Conservation (phyloP, 768 basidiomycete species). For the Tricholoma matsutake region DNA sequence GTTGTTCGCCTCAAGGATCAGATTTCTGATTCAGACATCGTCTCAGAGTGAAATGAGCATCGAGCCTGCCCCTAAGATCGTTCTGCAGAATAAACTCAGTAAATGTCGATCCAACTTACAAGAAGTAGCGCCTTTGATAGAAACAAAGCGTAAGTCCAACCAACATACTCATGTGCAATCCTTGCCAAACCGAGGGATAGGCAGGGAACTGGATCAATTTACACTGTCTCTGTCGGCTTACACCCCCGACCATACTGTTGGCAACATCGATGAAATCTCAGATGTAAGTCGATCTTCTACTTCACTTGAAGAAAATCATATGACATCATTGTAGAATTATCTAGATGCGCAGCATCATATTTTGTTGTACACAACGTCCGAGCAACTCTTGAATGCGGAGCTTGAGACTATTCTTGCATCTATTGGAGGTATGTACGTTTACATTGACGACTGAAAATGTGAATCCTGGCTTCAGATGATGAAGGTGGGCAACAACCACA, state of each 20-base stretch:
- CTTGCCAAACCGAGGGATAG: slow-evolving; percentile 30
- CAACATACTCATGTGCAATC: slow-evolving; percentile 1
- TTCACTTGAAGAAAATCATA: slow-evolving; percentile 16
- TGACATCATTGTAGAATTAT: slow-evolving; percentile 43
- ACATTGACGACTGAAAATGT: slow-evolving; percentile 8
- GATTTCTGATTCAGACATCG: slow-evolving; percentile 6
- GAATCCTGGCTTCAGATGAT: slow-evolving; percentile 49
- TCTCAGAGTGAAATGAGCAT: slow-evolving; percentile 58
- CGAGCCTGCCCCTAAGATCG: slow-evolving; percentile 69
- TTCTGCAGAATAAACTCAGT: slow-evolving; percentile 75
- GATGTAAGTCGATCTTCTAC: slow-evolving; percentile 42
- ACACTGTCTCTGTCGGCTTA: slow-evolving; percentile 45
- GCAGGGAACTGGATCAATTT: slow-evolving; percentile 52
- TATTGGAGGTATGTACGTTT: slow-evolving; percentile 53
- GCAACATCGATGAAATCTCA: slow-evolving; percentile 54
- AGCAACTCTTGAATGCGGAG: slow-evolving; percentile 60
- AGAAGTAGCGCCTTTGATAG: slow-evolving; percentile 56
- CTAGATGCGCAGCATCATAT: slow-evolving; percentile 63
- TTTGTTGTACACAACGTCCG: slow-evolving; percentile 50
- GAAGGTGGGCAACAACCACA: slow-evolving; percentile 70
- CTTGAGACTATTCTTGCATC: slow-evolving; percentile 55
- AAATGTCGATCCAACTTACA: slow-evolving; percentile 57
- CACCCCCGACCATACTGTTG: slow-evolving; percentile 45
- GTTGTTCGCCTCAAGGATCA: neutral
- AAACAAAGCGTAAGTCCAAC: slow-evolving; percentile 53